These are phyloP conservation scores for Chlamydomonas asymmetrica DNA, from an alignment of 139 green algal species.

Conservation along the genomic window DNA sequence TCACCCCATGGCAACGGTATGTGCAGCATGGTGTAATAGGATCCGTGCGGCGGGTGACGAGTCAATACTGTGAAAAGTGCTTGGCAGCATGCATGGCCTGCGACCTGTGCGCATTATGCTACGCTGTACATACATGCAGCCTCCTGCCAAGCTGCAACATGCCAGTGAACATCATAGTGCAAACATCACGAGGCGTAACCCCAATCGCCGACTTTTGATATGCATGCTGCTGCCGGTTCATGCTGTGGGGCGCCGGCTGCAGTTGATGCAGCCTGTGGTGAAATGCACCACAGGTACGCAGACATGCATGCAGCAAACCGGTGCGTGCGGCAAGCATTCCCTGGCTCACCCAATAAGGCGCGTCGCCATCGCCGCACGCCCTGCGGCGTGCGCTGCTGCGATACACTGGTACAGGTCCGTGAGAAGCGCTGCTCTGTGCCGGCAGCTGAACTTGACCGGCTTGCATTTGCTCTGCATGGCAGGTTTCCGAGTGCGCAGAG, in stretches of 20 bases:
- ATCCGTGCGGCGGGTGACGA: too few relatives aligned
- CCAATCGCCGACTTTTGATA: too few relatives aligned
- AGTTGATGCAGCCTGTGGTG: background rate
- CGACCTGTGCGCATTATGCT: too few relatives aligned
- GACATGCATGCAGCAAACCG: background rate
- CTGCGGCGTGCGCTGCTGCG: constrained; percentile 43
- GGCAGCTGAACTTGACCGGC: constrained; percentile 75
- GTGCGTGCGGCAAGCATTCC: background rate
- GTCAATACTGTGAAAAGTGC: too few relatives aligned
- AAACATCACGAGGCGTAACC: too few relatives aligned
- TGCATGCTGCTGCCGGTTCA: too few relatives aligned
- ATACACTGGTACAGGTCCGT: constrained; percentile 72
- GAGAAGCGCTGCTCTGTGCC: constrained; percentile 67
- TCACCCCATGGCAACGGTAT: too few relatives aligned
- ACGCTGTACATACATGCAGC: background rate
- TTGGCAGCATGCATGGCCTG: too few relatives aligned
- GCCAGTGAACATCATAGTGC: too few relatives aligned
- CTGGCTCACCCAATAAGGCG: constrained; percentile 20
- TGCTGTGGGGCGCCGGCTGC: background rate
- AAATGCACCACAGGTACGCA: background rate
- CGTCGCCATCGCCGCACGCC: constrained; percentile 33
- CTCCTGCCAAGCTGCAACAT: background rate
- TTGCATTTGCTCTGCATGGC: constrained; percentile 72
- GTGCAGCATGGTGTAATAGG: too few relatives aligned
- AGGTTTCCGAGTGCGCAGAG: background rate